phyloP scores from a whole-genome alignment of 129 eudicot genomes.

The Escallonia rubra region DNA sequence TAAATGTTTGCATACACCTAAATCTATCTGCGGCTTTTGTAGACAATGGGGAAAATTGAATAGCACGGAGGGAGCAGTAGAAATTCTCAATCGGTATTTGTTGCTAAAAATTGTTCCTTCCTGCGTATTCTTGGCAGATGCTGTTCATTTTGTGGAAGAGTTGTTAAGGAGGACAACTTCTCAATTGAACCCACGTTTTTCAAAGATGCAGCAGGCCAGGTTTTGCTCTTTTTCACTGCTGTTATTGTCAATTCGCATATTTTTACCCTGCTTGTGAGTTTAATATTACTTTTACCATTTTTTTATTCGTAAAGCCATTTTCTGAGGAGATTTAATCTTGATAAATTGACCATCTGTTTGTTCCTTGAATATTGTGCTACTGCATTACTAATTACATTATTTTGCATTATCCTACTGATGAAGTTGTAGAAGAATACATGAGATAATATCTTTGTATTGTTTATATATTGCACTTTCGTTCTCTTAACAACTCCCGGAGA shows the following conservation, averaged over 20 bases:
- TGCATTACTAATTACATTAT: no score
- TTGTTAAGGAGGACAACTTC: conserved; percentile 16
- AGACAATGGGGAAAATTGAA: neutral
- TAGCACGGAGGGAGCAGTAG: neutral
- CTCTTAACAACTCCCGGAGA: no score
- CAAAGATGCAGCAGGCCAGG: conserved; percentile 21
- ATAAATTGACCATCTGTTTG: no score
- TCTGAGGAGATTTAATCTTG: neutral
- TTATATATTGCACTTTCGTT: no score
- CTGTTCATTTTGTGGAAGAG: conserved; percentile 30
- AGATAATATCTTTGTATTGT: no score
- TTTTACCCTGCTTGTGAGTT: neutral
- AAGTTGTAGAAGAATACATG: no score
- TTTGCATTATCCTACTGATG: no score
- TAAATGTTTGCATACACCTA: no score
- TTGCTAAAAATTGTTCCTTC: neutral
- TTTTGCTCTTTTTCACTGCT: neutral
- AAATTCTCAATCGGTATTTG: no score
- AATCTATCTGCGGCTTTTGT: no score
- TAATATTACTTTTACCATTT: neutral
- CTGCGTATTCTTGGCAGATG: conserved; percentile 12
- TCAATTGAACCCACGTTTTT: conserved; percentile 21
- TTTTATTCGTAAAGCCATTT: neutral
- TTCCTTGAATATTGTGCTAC: no score
- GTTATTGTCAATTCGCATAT: neutral